Evolutionary conservation across 176 grass and related monocot species (phyloP).

Genomic region (Ensete ventricosum): DNA sequence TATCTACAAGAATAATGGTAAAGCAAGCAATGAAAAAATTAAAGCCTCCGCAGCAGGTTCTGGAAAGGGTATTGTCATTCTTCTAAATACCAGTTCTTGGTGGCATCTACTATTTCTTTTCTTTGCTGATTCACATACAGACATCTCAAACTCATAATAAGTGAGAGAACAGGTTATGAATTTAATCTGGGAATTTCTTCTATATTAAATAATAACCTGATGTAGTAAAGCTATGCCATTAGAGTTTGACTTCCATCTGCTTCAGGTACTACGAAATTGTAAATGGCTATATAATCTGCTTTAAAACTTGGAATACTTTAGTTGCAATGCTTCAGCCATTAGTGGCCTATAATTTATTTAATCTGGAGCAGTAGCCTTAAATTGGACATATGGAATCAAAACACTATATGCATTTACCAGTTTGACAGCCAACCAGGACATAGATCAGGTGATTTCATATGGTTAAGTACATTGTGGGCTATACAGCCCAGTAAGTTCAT

Average conservation of each 20-base stretch:
- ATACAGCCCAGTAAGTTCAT: too few relatives aligned
- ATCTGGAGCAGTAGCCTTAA: too few relatives aligned
- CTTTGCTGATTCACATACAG: neutral
- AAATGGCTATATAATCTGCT: too few relatives aligned
- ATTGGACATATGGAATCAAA: too few relatives aligned
- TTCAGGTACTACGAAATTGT: too few relatives aligned
- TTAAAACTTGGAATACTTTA: too few relatives aligned
- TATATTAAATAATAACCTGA: neutral
- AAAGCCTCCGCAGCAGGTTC: constrained; percentile 56
- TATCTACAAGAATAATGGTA: constrained; percentile 88
- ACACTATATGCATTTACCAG: too few relatives aligned
- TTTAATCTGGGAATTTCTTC: neutral
- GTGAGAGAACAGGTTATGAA: neutral
- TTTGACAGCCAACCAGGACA: too few relatives aligned
- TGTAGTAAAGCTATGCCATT: neutral
- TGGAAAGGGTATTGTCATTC: constrained; percentile 59
- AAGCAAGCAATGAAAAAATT: constrained; percentile 96
- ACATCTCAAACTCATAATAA: neutral
- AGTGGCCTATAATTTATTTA: neutral
- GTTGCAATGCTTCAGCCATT: neutral
- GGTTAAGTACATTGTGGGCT: too few relatives aligned
- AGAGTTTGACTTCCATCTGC: neutral
- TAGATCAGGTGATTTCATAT: too few relatives aligned
- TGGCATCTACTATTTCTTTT: neutral
- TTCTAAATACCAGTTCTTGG: neutral